Conservation (phyloP, 352 stramenopile species). For the Globisporangium apiculatum region DNA sequence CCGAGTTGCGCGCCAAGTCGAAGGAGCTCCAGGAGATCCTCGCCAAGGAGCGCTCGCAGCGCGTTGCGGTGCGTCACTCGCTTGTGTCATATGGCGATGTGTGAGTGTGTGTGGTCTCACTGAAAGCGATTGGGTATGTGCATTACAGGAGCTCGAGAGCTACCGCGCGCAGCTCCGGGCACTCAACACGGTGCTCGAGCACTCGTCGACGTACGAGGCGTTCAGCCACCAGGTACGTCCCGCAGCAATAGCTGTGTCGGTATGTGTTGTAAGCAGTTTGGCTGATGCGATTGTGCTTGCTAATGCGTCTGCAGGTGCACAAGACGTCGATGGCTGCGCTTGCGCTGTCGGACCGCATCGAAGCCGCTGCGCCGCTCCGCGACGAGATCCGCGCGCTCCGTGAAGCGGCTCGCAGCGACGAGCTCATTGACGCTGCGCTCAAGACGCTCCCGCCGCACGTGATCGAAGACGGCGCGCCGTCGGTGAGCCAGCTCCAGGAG, state of each 20-base stretch:
- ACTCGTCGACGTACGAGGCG: constrained; percentile 72
- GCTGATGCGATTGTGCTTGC: not conserved
- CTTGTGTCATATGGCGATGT: not conserved
- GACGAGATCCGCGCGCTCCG: constrained; percentile 66
- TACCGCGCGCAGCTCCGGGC: constrained; percentile 62
- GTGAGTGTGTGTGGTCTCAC: not conserved
- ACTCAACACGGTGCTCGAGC: constrained; percentile 60
- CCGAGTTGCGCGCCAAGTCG: constrained; percentile 41
- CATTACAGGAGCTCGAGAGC: constrained; percentile 39
- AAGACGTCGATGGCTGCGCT: constrained; percentile 75
- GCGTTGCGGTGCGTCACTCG: constrained; percentile 21
- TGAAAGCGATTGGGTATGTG: not conserved
- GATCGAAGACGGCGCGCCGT: constrained; percentile 61
- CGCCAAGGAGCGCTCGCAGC: constrained; percentile 54
- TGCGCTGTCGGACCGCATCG: constrained; percentile 72
- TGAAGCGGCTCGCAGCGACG: constrained; percentile 62
- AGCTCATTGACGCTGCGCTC: constrained; percentile 63
- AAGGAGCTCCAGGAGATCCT: constrained; percentile 53
- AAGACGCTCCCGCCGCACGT: constrained; percentile 54
- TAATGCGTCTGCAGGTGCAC: constrained; percentile 28
- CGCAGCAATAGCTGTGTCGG: too few species aligned
- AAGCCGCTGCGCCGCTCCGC: constrained; percentile 59
- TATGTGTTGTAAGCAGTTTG: too few species aligned
- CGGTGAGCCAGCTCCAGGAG: constrained; percentile 72
- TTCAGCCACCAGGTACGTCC: constrained; percentile 57